Base-by-base conservation (phyloP, 306 rosid species). In the Prunus davidiana region DNA sequence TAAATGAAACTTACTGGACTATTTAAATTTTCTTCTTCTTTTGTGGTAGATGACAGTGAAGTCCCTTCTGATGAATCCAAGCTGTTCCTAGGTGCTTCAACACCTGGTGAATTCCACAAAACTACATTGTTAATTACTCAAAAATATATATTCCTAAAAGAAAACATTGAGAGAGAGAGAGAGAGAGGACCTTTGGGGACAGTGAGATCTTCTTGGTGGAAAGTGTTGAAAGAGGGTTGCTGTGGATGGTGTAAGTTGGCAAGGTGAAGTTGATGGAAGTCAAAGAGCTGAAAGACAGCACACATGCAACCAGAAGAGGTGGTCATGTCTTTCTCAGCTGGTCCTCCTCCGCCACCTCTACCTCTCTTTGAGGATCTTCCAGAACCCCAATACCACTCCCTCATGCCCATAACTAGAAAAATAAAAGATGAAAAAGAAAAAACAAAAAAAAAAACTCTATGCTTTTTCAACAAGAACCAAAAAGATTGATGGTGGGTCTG, bases 71-170 rank as follows among this genome's bases (percentile, higher is more conserved):
- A 91, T 80, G 69, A 73, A 61, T 89, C 89, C 91, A 92, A 77
- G 84, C 96, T 90, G 80, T 89, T 94, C 81, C 96, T 81, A 54
- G 97, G 97, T 50, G 97, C 96, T 82, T 89, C 94, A 79, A 78
- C 51, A 38, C 98, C 98, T 91, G 86, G 82, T 72, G 6, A 41
- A 49, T 43, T 45, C 47, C 78, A 73, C 50, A 85, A 49, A 82
- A 56, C 49, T 69, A 6, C 4, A 13, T 49, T 20, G 38, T 5
- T 3, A 22, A 25, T 1, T 3, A 6, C 3, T 13, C 24, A 56
- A 56, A 20, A 8, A 56, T n/a, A 11, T 4, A 52, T 18, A 52
- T 20, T 43, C 54, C 2, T 2, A 7, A 30, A 25, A 27, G n/a
- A 57, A 1, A 46, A 51, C 30, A 30, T 60, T 12, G n/a, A 74